Percentiles rank a stretch among this genome's conserved stretches.
Conservation (phyloP, 1,284 basidiomycete species). For the Tilletiaria anomala region DNA sequence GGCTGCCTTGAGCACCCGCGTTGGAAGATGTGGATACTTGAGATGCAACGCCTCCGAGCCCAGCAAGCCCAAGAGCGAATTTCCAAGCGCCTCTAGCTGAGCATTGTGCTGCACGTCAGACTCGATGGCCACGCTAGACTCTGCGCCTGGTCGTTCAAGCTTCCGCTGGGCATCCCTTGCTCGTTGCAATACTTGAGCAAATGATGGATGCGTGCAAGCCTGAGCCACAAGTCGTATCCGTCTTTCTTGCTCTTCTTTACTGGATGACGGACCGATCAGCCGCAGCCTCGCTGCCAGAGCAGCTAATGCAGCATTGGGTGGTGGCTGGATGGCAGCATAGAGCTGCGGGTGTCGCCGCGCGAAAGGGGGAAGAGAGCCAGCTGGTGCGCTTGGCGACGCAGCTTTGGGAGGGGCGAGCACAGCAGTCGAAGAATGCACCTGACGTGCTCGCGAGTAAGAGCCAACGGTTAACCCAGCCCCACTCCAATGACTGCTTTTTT, state of each 20-base stretch:
- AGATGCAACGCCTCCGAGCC: conserved; percentile 70
- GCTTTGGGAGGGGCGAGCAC: not conserved
- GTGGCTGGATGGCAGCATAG: not conserved
- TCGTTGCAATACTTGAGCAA: not conserved
- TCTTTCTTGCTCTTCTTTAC: not conserved
- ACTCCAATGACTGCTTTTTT: no score
- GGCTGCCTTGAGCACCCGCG: conserved; percentile 72
- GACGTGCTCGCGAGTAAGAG: not conserved
- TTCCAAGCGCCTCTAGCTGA: conserved; percentile 66
- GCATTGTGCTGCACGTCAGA: conserved; percentile 52
- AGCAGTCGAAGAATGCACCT: no score
- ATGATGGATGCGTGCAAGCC: not conserved
- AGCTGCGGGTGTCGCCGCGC: not conserved
- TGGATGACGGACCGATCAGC: not conserved
- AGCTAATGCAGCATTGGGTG: not conserved
- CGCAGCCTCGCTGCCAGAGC: not conserved
- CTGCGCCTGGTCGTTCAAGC: not conserved
- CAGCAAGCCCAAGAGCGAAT: conserved; percentile 78
- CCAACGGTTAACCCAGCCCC: not conserved
- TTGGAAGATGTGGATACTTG: conserved; percentile 78
- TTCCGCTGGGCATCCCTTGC: not conserved
- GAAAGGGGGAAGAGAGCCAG: not conserved
- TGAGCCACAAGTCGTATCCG: not conserved
- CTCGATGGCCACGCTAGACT: not conserved
- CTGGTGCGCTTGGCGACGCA: not conserved